Evolutionary conservation across 441 rosid species (phyloP), one percentile per base, ranked within the genome.

Genomic region (Arabidopsis lyrata): DNA sequence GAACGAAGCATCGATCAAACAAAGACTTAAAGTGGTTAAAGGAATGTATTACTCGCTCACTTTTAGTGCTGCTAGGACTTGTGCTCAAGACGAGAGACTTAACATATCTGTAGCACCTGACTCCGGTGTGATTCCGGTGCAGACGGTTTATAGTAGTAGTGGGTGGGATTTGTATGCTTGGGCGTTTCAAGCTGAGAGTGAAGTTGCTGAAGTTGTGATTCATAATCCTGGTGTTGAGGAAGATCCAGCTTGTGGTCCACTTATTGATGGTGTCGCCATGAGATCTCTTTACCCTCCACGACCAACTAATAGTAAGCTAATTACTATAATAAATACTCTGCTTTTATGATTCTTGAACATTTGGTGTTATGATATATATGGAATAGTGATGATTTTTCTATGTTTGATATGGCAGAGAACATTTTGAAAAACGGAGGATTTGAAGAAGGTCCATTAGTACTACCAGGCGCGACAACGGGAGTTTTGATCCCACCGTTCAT

Each of bases 201-300:
- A 75, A 0, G 34, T 55, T 2, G 84, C 84, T 0, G 91, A 83
- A 57, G 64, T 89, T 1, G 81, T 88, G 24, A 84, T 93, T 42
- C 98, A 91, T 61, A 93, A 93, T 61, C 96, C 97, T 0, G 97
- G 98, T 0, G 87, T 79, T 3, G 98, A 89, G 67, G 97, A 93
- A 72, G 98, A 93, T 77, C 97, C 98, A 16, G 96, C 98, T 66
- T 93, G 97, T 53, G 98, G 98, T 3, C 98, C 98, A 0, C 86
- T 91, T 3, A 84, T 93, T 24, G 97, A 93, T 60, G 88, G 89
- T 1, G 78, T 93, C 9, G 97, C 94, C 2, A 87, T 93, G 70
- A 84, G 82, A 71, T 80, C 82, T 49, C 79, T 93, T 13, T 86
- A 72, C 59, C 96, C 93, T 66, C 97, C 98, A 0, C 76, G 81